Evolutionary conservation across 305 asterid species (phyloP), one percentile per base, ranked within the genome.

Genomic region (Lippia alba): DNA sequence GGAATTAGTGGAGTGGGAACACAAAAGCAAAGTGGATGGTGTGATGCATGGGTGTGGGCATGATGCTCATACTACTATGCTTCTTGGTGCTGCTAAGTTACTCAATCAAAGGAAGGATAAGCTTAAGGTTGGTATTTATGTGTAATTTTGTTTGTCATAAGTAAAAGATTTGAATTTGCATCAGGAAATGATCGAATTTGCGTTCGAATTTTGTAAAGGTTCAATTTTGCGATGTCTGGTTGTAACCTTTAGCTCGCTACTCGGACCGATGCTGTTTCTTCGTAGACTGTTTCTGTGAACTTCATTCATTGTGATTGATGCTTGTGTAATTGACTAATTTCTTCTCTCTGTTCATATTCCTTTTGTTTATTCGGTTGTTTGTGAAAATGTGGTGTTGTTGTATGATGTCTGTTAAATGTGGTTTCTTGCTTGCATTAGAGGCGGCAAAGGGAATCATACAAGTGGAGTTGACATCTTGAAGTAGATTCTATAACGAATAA

Each of bases 41-140:
- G 72, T 79, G 76, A 89, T 91, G 97, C 97, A 91, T 71, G 97
- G 87, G 63, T 91, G 97, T 77, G 97, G 96, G 53, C 97, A 91
- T 41, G 97, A 89, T 83, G 97, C 93, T 56, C 97, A 91, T 70
- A 87, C 95, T 14, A 69, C 91, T 0, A 91, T 91, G 97, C 81
- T 86, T 51, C 96, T 91, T 73, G 97, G 97, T 51, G 97, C 96
- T 74, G 96, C 97, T 68, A 91, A 89, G 81, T 67, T 89, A 66
- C 91, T 90, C 60, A 74, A 88, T 61, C 70, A 83, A 62, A 78
- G 96, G 58, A 88, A 83, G 80, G 82, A 81, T 71, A 70, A 74
- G 45, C 90, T 92, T 64, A 79, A 90, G 89, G 96, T 91, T 61
- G 67, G 80, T 67, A 56, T 64, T 8, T 36, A 36, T 36, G 5